Evolutionary conservation across 1,284 basidiomycete genomes (phyloP), one percentile per base, ranked within the genome.

Genomic region (Cryptococcus sp.): DNA sequence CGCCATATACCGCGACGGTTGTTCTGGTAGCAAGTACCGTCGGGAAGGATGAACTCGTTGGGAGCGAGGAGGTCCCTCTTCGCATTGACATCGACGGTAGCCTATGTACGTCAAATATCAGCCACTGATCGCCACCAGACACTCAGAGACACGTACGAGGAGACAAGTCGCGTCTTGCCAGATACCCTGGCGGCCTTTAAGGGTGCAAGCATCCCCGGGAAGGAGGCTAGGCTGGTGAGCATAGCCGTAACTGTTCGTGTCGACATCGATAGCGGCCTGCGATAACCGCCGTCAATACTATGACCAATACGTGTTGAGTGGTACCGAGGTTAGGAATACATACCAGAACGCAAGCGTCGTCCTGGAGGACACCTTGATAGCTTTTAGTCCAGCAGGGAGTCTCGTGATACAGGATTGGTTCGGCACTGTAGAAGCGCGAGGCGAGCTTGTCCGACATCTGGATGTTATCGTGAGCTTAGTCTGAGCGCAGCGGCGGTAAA

Each of bases 381-480:
- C 64, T 63, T 25, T 64, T 38, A 11, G 56, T 13, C 58, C 61
- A 67, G 48, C 67, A 69, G 5, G 65, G 60, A 41, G 50, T 61
- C 22, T 54, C 54, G 38, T 60, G 50, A 38, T 50, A 59, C 20
- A 63, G 27, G 47, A 52, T 47, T 13, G 54, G 53, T 15, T 59
- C 55, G 16, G 47, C 40, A 45, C 46, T 62, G 50, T 55, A 61
- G 46, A 47, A 61, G 39, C 62, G 48, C 17, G 54, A 56, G 20
- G 58, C 65, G 22, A 62, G 56, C 35, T 54, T 42, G 44, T 55
- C 48, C 17, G 62, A 57, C 44, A 54, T 57, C 53, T 55, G 16
- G 40, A 20, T 19, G 39, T 25, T 5, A 23, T 6, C 22, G n/a
- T 50, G 27, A 59, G 50, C 41, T 35, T 3, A 38, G 6, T 13